A percentile compares a stretch with the other conserved stretches of the same genome.
These are phyloP conservation scores for Taxillus chinensis DNA, from an alignment of 164 flowering plant genomes.

Conservation along the genomic window DNA sequence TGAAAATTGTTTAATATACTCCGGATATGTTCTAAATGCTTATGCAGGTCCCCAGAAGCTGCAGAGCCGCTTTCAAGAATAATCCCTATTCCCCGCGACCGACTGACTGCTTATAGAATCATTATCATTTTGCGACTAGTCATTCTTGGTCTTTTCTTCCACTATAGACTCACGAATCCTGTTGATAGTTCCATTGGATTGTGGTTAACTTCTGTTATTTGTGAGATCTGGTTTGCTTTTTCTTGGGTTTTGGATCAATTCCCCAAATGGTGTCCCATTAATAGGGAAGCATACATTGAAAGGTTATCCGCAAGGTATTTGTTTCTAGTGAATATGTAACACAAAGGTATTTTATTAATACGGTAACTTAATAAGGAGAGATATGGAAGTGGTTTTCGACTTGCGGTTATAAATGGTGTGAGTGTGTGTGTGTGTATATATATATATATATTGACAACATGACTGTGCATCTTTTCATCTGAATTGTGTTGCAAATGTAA, in stretches of 20 bases:
- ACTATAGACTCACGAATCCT: conserved; percentile 79
- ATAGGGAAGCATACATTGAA: conserved; percentile 57
- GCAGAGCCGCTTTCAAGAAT: conserved; percentile 56
- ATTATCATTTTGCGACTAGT: conserved; percentile 74
- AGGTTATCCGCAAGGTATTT: conserved; percentile 72
- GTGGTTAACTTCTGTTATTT: conserved; percentile 91
- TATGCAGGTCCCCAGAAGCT: conserved; percentile 55
- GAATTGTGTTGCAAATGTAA: no score
- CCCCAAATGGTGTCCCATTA: conserved; percentile 88
- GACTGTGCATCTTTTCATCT: no score
- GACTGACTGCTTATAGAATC: conserved; percentile 65
- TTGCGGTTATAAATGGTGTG: no score
- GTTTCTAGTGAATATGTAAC: no score
- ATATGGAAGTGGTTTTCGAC: no score
- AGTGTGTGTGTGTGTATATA: no score
- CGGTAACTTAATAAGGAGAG: no score
- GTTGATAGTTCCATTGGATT: conserved; percentile 82
- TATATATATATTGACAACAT: no score
- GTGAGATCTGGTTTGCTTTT: conserved; percentile 96
- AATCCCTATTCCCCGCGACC: conserved; percentile 49
- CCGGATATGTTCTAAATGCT: conserved; percentile 7
- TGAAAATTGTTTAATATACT: not conserved
- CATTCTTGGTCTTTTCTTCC: conserved; percentile 78
- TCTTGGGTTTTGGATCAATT: conserved; percentile 98
- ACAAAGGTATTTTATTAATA: no score